These are phyloP conservation scores for Alternaria viburni DNA, from an alignment of 2,329 filamentous ascomycete species.

Conservation along the genomic window DNA sequence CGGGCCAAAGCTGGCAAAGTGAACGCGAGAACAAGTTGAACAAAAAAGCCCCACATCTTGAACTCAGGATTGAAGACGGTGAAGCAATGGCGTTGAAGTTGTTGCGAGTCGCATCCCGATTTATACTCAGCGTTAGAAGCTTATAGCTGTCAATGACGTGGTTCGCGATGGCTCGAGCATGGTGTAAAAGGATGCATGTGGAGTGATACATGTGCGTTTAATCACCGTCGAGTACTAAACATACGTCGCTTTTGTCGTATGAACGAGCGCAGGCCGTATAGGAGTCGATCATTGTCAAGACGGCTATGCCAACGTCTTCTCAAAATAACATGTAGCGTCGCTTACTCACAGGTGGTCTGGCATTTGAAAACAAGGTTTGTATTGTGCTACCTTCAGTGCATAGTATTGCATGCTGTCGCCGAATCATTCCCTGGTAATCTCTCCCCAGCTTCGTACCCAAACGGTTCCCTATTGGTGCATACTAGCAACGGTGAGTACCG, in stretches of 20 bases:
- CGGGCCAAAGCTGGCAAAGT: slow-evolving; percentile 1
- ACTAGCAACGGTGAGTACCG: too few species aligned
- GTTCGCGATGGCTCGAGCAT: too few species aligned
- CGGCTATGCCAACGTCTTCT: too few species aligned
- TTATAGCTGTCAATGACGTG: not conserved
- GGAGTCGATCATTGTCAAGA: not conserved
- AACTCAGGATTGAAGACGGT: not conserved
- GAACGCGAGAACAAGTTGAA: slow-evolving; percentile 1
- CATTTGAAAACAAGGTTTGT: not conserved
- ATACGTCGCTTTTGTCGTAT: not conserved
- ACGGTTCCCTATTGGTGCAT: not conserved
- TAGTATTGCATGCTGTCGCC: not conserved
- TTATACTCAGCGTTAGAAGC: not conserved
- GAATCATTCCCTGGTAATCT: not conserved
- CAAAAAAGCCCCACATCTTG: slow-evolving; percentile 2
- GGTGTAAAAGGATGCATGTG: too few species aligned
- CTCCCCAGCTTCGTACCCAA: not conserved
- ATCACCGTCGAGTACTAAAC: not conserved
- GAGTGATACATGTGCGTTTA: not conserved
- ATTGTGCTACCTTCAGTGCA: not conserved
- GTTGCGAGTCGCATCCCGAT: not conserved
- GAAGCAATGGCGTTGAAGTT: too few species aligned
- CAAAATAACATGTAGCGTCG: not conserved
- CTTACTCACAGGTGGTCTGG: not conserved
- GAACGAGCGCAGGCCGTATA: not conserved